A percentile compares a stretch with the other conserved stretches of the same genome.
Conservation (phyloP, 2,329 filamentous ascomycete species). For the Monilinia fructigena region DNA sequence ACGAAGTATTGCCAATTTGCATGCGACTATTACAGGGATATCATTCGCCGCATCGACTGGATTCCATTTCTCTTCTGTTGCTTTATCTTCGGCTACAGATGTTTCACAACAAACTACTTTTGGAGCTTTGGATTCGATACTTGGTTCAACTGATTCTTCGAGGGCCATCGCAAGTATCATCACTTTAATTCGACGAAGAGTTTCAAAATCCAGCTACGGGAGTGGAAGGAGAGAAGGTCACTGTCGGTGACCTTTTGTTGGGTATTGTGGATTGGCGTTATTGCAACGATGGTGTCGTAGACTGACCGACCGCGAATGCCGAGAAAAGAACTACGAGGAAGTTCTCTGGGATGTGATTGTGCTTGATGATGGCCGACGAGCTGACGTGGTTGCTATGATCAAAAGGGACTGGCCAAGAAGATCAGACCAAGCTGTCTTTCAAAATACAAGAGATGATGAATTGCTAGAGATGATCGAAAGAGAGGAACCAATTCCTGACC, state of each 20-base stretch:
- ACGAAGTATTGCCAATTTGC: conserved; percentile 54
- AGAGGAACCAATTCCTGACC: conserved; percentile 41
- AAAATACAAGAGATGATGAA: conserved; percentile 34
- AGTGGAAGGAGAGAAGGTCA: conserved; percentile 56
- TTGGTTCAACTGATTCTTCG: conserved; percentile 68
- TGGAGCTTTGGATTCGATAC: conserved; percentile 60
- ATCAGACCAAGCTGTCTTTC: conserved; percentile 38
- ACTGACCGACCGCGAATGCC: conserved; percentile 50
- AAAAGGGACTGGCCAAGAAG: conserved; percentile 39
- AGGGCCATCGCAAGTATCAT: conserved; percentile 66
- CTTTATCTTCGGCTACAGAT: conserved; percentile 54
- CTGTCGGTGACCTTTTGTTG: conserved; percentile 59
- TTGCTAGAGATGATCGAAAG: conserved; percentile 43
- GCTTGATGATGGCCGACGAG: conserved; percentile 55
- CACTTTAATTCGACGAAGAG: conserved; percentile 59
- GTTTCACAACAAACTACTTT: conserved; percentile 60
- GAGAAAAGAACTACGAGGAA: conserved; percentile 52
- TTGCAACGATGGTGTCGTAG: conserved; percentile 57
- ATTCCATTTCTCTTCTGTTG: conserved; percentile 57
- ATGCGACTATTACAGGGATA: conserved; percentile 56
- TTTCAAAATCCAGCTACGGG: conserved; percentile 63
- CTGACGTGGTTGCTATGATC: conserved; percentile 50
- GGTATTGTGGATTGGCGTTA: conserved; percentile 62
- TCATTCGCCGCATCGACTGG: conserved; percentile 62
- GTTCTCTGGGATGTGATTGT: conserved; percentile 67